Percentiles rank a stretch among this genome's conserved stretches.
Conservation (phyloP, 139 green algal species). For the Volvox reticuliferus region DNA sequence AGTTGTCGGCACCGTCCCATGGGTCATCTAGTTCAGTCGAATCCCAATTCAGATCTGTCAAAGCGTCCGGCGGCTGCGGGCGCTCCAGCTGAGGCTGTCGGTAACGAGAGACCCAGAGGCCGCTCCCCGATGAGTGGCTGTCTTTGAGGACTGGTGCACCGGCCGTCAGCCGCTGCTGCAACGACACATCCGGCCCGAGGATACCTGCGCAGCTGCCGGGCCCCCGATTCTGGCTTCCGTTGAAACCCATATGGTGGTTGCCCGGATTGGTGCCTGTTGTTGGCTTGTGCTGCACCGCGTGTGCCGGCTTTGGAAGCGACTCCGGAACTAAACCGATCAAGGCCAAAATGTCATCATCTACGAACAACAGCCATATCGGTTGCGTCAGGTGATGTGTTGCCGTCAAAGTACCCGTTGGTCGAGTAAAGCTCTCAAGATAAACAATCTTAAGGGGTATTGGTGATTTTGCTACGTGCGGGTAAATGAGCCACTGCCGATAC, state of each 20-base stretch:
- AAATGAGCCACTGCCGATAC: no score
- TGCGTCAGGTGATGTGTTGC: no score
- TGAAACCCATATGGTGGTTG: background rate
- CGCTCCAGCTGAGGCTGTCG: background rate
- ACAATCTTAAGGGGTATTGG: no score
- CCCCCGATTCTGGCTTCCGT: no score
- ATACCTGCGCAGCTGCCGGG: background rate
- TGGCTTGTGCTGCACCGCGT: background rate
- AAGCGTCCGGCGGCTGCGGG: background rate
- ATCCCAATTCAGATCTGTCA: background rate
- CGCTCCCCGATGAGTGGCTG: no score
- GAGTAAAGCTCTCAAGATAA: no score
- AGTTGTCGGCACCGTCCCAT: no score
- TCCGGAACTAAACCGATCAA: background rate
- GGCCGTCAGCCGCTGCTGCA: background rate
- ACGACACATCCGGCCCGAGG: background rate
- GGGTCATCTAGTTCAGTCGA: background rate
- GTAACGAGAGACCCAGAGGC: no score
- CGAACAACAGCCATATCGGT: background rate
- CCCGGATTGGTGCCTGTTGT: no score
- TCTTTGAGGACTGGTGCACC: no score
- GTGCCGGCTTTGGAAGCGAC: background rate
- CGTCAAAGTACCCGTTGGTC: no score
- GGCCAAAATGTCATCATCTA: slow-evolving; percentile 38
- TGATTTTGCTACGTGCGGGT: no score